Evolutionary conservation across 768 basidiomycete species (phyloP), one percentile per base, ranked within the genome.

Genomic region (Hygrocybe punicea): DNA sequence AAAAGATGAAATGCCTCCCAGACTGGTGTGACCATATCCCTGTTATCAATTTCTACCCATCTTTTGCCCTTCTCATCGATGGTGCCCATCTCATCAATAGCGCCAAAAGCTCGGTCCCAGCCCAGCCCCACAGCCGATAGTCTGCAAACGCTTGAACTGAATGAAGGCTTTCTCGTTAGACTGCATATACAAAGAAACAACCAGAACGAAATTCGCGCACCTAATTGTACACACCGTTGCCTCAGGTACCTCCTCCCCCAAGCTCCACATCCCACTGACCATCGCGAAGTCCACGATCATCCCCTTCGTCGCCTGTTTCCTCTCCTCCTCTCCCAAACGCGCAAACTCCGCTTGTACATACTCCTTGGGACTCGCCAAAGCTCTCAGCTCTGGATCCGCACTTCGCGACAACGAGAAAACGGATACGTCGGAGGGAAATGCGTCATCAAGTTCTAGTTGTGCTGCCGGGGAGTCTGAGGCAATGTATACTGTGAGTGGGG

Each of bases 271-370:
- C 14, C 87, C 87, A 54, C 78, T 81, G 23, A 87, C 58, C 63
- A 88, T 58, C 10, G 87, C 87, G 58, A 87, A 79, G 67, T 89
- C 87, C 6, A 88, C 81, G 47, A 89, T 66, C 76, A 84, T 81
- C 2, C 87, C 87, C 48, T 74, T 76, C 16, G 86, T 87, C 24
- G 81, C 75, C n/a, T 63, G 63, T 14, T 79, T 67, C 55, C 85
- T 71, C 46, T 76, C 73, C 35, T 70, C 70, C 7, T 68, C 56
- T n/a, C 68, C 62, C 19, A 82, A 62, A 40, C 64, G 55, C 50
- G 76, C 65, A 60, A 85, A 89, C 33, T 77, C 70, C 21, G 70
- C 65, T 69, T 87, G 86, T 33, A 75, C 70, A 62, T 89, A 89
- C 47, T 78, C 81, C 19, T 63, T 65, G 19, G 74, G 75, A 60